phyloP scores from a whole-genome alignment of 371 early-diverging fungal species.

The Gilbertella persicaria region DNA sequence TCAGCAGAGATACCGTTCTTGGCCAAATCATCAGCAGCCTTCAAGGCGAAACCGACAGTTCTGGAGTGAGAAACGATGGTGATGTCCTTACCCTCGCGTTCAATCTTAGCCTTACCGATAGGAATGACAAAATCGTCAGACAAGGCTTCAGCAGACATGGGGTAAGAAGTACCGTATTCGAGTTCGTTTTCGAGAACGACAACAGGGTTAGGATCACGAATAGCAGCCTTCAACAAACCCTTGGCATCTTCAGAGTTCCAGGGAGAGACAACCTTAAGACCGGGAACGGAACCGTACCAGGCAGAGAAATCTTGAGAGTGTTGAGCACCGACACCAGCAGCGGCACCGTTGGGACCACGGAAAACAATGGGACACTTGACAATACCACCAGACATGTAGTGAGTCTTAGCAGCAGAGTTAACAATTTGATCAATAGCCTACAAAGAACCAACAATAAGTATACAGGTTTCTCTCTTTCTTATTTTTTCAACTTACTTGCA shows the following conservation, averaged over 20 bases:
- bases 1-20: constrained; percentile 85
- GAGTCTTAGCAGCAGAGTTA: constrained; percentile 99
- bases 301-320: constrained; percentile 99
- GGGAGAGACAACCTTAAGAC: constrained; percentile 98
- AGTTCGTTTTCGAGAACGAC: constrained; percentile 98
- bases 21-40: constrained; percentile 90
- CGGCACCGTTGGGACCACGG: constrained; percentile 99
- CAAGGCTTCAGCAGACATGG: constrained; percentile 81
- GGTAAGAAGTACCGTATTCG: constrained; percentile 94
- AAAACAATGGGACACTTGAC: constrained; percentile 96
- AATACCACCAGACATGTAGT: constrained; percentile 98
- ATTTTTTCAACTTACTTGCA: constrained; percentile 78
- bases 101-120: constrained; percentile 97
- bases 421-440: constrained; percentile 99
- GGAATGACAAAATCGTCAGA: constrained; percentile 88
- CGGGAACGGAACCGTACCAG: constrained; percentile 98
- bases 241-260: constrained; percentile 98
- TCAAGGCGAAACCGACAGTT: constrained; percentile 86
- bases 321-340: constrained; percentile 99
- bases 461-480: not conserved
- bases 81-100: constrained; percentile 88
- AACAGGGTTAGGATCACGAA: constrained; percentile 99
- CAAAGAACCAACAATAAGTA: constrained; percentile 2
- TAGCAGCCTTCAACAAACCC: constrained; percentile 96
- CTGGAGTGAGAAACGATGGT: constrained; percentile 97